Conservation (phyloP, 805 yeast species). For the Pichia nanzhaoensis region DNA sequence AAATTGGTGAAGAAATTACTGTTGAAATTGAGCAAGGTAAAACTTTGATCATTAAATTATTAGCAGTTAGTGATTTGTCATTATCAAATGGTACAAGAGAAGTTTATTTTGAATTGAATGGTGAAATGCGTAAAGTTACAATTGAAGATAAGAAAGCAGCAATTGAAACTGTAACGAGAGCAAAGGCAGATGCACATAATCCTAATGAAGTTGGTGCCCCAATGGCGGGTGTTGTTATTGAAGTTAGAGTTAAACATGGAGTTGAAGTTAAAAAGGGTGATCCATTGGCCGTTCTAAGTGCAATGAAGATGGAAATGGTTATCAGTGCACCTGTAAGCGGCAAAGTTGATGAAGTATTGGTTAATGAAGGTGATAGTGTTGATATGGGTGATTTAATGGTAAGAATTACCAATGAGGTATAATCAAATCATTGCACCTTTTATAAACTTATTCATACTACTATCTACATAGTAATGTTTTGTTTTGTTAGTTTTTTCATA, state of each 20-base stretch:
- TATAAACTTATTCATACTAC: no score
- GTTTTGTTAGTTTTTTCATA: neutral
- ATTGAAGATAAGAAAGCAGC: conserved; percentile 84
- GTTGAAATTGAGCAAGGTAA: conserved; percentile 95
- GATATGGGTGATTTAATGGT: conserved; percentile 89
- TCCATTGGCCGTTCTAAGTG: conserved; percentile 86
- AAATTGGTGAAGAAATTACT: conserved; percentile 78
- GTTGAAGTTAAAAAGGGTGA: conserved; percentile 93
- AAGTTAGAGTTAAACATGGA: conserved; percentile 85
- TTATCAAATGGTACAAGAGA: conserved; percentile 86
- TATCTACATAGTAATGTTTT: no score
- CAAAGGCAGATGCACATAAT: conserved; percentile 83
- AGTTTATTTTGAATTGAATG: conserved; percentile 95
- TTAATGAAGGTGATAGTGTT: conserved; percentile 89
- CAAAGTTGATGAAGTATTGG: conserved; percentile 64
- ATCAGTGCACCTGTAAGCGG: conserved; percentile 90
- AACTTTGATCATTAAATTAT: conserved; percentile 79
- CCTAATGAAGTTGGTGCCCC: conserved; percentile 96
- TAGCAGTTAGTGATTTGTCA: conserved; percentile 88
- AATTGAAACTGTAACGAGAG: conserved; percentile 77
- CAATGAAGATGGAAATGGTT: conserved; percentile 99
- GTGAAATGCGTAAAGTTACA: conserved; percentile 94
- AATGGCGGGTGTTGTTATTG: conserved; percentile 98
- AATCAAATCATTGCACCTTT: no score
- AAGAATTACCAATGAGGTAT: conserved; percentile 37